Evolutionary conservation across 352 stramenopile species (phyloP), one percentile per base, ranked within the genome.

Genomic region (Paralagenidium karlingii): DNA sequence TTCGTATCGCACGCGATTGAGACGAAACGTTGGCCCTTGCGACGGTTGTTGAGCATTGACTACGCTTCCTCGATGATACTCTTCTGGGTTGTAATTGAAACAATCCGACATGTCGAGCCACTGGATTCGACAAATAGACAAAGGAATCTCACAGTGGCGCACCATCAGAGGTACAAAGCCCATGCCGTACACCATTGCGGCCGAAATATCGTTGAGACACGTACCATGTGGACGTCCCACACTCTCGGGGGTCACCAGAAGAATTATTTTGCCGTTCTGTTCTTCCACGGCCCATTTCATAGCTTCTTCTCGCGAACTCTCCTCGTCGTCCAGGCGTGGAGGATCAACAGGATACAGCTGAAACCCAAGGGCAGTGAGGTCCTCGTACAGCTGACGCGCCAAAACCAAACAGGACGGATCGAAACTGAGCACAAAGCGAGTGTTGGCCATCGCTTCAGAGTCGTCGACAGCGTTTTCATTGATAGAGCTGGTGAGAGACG

Each of bases 81-180:
- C 15, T 22, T 15, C 1, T 19, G 13, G 11, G 36, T 49, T 44
- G 49, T 86, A 78, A 29, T 79, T 43, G 11, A 86, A 49, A 29
- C 60, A 77, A 40, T 86, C 69, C 6, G 65, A 69, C 49, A 86
- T 63, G 38, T 86, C 73, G 16, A 86, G 65, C 73, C 73, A 86
- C 41, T 86, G 73, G 37, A 86, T 86, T 25, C 73, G 73, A 37
- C 73, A 86, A 40, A 86, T 86, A 8, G 69, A 84, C 18, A 86
- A 49, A 13, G 73, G 73, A 43, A 86, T 86, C 53, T 86, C 73
- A 24, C 69, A 83, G 19, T 60, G 58, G 10, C 73, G 67, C 25
- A 86, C 63, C 43, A 86, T 74, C 15, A 86, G 52, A 12, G 73
- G 73, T 19, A 86, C 69, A 40, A 86, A 84, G 2, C 73, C 67